phyloP scores from a whole-genome alignment of 176 grass and related monocot species.

The Rhipidocladum racemiflorum region DNA sequence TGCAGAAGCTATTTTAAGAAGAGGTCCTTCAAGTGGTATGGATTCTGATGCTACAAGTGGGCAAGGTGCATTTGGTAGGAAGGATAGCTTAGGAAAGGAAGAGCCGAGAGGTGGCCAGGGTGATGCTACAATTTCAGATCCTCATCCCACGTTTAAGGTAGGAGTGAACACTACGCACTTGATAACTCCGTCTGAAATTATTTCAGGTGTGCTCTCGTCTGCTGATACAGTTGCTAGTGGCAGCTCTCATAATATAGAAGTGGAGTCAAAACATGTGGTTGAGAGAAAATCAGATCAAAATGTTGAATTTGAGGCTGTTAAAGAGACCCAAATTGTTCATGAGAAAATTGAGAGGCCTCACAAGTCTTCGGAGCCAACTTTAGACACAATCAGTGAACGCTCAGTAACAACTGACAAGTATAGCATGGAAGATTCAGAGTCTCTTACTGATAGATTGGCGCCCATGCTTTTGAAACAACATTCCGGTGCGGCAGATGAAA shows the following conservation, averaged over 20 bases:
- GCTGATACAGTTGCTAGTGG: conserved; percentile 31
- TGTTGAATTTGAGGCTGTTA: conserved; percentile 43
- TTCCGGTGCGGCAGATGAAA: conserved; percentile 33
- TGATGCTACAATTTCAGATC: conserved; percentile 45
- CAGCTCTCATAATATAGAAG: conserved; percentile 29
- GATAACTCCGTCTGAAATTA: conserved; percentile 76
- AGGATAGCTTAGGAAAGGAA: conserved; percentile 42
- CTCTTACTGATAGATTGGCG: conserved; percentile 28
- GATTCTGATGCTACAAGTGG: conserved; percentile 30
- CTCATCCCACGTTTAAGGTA: conserved; percentile 45
- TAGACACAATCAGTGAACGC: conserved; percentile 35
- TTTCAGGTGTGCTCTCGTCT: conserved; percentile 63
- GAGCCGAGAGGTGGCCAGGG: conserved; percentile 34
- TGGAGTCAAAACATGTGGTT: conserved; percentile 39
- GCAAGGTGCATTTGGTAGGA: conserved; percentile 33
- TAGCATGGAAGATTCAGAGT: conserved; percentile 40
- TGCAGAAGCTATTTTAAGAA: conserved; percentile 41
- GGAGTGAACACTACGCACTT: conserved; percentile 52
- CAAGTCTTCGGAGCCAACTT: conserved; percentile 33
- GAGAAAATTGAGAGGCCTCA: conserved; percentile 43
- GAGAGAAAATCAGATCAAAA: conserved; percentile 37
- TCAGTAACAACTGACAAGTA: conserved; percentile 46
- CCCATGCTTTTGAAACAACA: conserved; percentile 21
- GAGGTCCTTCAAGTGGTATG: conserved; percentile 40
- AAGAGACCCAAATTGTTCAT: conserved; percentile 47